These are phyloP conservation scores for Rhizopus delemar DNA, from an alignment of 371 early-diverging fungal species.

Conservation along the genomic window DNA sequence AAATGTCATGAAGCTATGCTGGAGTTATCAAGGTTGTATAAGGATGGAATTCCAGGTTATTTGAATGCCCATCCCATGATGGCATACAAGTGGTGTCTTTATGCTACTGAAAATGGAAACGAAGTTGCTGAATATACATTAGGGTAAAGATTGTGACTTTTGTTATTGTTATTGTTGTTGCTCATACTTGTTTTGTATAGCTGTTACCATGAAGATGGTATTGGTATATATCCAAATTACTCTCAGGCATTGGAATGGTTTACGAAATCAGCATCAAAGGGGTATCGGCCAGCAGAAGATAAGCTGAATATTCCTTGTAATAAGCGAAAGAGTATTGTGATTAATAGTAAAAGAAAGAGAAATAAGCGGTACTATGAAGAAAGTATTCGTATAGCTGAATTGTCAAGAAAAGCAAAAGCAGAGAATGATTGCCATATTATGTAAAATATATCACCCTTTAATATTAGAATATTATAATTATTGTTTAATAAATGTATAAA, in stretches of 20 bases:
- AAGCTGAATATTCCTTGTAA: conserved; percentile 10
- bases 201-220: conserved; percentile 30
- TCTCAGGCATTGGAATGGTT: conserved; percentile 28
- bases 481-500: too few species aligned
- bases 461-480: not conserved
- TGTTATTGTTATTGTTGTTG: too few species aligned
- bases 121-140: conserved; percentile 40
- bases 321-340: not conserved
- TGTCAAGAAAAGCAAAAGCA: conserved; percentile 15
- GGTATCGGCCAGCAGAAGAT: conserved; percentile 25
- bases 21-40: conserved; percentile 32
- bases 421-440: conserved; percentile 25
- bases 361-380: conserved; percentile 22
- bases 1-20: conserved; percentile 40
- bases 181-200: conserved; percentile 2
- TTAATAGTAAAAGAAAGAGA: not conserved
- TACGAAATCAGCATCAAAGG: conserved; percentile 33
- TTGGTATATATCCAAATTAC: conserved; percentile 28
- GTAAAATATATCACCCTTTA: conserved; percentile 4
- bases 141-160: conserved; percentile 29
- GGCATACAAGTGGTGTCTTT: conserved; percentile 45
- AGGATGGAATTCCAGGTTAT: conserved; percentile 33
- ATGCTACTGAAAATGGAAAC: conserved; percentile 36
- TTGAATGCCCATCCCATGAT: conserved; percentile 25
- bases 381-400: conserved; percentile 23